A percentile compares a stretch with the other conserved stretches of the same genome.
These are phyloP conservation scores for Penicillium mononematosum DNA, from an alignment of 495 filamentous ascomycete genomes.

Conservation along the genomic window DNA sequence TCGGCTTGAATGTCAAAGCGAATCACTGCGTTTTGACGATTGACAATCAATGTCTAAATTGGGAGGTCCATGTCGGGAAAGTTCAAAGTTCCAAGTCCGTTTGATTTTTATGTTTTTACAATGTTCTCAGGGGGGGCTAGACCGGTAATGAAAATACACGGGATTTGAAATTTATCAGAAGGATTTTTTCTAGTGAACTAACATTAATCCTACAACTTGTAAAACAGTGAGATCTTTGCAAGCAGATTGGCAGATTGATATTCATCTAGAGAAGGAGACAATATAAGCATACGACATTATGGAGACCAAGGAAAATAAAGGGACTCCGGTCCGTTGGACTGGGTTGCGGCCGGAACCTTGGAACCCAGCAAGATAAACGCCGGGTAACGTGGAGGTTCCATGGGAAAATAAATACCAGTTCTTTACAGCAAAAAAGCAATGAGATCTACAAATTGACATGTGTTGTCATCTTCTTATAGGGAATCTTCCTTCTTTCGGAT, in stretches of 20 bases:
- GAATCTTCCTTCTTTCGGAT: background rate
- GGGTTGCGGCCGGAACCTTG: constrained; percentile 14
- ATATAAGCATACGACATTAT: constrained; percentile 1
- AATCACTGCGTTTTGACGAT: constrained; percentile 3
- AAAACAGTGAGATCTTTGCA: background rate
- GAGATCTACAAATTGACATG: background rate
- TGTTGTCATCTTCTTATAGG: too few relatives aligned
- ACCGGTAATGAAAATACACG: constrained; percentile 4
- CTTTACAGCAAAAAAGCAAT: constrained; percentile 6
- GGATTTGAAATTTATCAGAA: background rate
- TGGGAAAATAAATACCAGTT: constrained; percentile 12
- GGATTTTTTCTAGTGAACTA: background rate
- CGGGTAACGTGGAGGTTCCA: constrained; percentile 21
- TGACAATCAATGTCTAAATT: background rate
- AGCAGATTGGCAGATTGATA: background rate
- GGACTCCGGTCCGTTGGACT: constrained; percentile 26
- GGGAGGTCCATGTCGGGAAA: background rate
- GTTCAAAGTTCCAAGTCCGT: background rate
- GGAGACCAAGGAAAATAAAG: constrained; percentile 14
- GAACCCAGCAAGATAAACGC: constrained; percentile 7
- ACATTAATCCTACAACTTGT: background rate
- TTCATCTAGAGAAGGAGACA: background rate
- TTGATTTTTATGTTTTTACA: background rate
- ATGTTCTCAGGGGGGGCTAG: background rate
- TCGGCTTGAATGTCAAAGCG: background rate